Evolutionary conservation across 108 stramenopile species (phyloP), one percentile per base, ranked within the genome.

Genomic region (Nitzschia inconspicua): DNA sequence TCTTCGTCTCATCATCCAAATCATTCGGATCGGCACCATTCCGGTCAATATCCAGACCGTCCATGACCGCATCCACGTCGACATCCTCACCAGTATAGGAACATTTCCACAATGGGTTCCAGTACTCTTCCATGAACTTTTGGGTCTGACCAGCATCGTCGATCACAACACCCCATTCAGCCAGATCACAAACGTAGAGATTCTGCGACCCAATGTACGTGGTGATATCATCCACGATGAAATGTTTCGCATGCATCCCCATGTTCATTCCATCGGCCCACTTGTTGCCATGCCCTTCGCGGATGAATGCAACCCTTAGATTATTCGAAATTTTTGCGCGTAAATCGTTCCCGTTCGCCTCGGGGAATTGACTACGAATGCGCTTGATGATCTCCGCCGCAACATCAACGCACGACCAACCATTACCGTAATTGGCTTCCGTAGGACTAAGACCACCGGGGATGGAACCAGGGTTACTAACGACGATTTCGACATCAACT

Each of bases 351-450:
- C 71, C 52, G 1, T 35, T 26, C 19, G 64, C 69, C 14, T 70
- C 49, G 2, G 69, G 69, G 24, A 72, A 64, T 2, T 44, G 37
- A 20, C 67, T 54, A 28, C 48, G 44, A 41, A 70, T 66, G 40
- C 51, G 0, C 36, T 70, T 70, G 64, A 65, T 71, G 19, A 70
- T 70, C 60, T 70, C 69, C 9, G 68, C 29, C 11, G 69, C 69
- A 11, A 83, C 82, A 70, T 83, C 82, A 4, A 59, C 65, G 31
- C 75, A 76, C 23, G 46, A 44, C 77, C 78, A 79, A 24, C 78
- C 82, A 56, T 77, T 73, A 6, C 78, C 75, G 42, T 79, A 79
- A 29, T 64, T 59, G 11, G 78, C 76, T 40, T 70, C 76, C 3
- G 72, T 75, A 0, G 48, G 63, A 40, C 64, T 60, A 28, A 81